Conservation (phyloP, 2,329 filamentous ascomycete species). For the Stemphylium lycopersici region DNA sequence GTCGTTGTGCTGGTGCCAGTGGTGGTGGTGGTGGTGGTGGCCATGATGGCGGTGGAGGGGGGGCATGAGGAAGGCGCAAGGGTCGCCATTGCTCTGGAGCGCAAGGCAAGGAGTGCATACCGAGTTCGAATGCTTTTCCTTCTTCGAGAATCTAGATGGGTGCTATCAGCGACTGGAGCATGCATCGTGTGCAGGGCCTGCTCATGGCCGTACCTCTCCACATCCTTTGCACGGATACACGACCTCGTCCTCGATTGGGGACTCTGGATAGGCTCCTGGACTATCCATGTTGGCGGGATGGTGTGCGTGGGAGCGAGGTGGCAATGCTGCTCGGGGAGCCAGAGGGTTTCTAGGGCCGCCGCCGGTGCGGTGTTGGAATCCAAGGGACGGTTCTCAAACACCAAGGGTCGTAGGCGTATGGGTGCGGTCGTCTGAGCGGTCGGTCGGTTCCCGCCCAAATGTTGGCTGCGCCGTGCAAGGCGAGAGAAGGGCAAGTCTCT, state of each 20-base stretch:
- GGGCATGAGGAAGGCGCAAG: constrained; percentile 18
- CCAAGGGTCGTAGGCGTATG: constrained; percentile 1
- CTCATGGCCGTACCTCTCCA: constrained; percentile 45
- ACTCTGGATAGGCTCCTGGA: constrained; percentile 61
- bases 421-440: constrained; percentile 10
- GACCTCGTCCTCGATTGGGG: constrained; percentile 54
- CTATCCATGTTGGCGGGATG: constrained; percentile 56
- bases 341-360: constrained; percentile 3
- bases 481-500: not conserved
- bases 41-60: not conserved
- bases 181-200: constrained; percentile 3
- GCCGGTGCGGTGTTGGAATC: not conserved
- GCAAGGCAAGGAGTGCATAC: constrained; percentile 60
- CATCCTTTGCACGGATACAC: constrained; percentile 71
- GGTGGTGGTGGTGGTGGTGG: not conserved
- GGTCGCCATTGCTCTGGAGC: constrained; percentile 9
- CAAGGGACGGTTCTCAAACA: not conserved
- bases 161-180: constrained; percentile 23
- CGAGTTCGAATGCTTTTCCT: constrained; percentile 96
- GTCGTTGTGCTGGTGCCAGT: not conserved
- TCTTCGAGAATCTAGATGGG: constrained; percentile 85
- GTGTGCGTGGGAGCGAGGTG: constrained; percentile 2
- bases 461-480: constrained; percentile 1
- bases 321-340: constrained; percentile 4
- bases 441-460: not conserved